Base-by-base conservation (phyloP, 148 eudicot species). In the Rhododendron henanense region DNA sequence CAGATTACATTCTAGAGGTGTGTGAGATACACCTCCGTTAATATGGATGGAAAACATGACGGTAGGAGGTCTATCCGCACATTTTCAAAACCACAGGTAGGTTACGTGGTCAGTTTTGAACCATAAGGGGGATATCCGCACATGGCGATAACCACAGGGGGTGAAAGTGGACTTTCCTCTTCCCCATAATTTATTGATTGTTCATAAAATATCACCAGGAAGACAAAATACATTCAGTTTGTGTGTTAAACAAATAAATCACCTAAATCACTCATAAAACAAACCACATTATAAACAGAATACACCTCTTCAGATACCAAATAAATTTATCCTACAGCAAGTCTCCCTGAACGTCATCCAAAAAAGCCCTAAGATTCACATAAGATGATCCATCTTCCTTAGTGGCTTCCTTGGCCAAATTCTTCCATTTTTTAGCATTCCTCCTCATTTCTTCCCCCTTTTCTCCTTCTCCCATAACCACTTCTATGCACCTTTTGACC, bases 401-500 rank as follows among this genome's bases (percentile, higher is more conserved):
- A 2, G 59, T 16, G 41, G 76, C 76, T 41, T 82, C 84, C 75
- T 19, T 6, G 41, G 75, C 84, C 84, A 82, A 82, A 21, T 61
- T 37, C 75, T 61, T 61, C 84, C 84, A 82, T 41, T 82, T 63
- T 31, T 41, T 41, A 5, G 75, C 84, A 41, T 61, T 82, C 33
- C 10, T 65, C 50, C 55, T 82, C 19, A 82, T n/a, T 63, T 82
- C 53, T 82, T 65, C 51, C 31, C 84, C 75, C 4, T 13, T 63
- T 5, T 82, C 84, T 37, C 37, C 84, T 5, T 9, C 75, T 82
- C 76, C 84, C 75, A 63, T 61, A 6, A 82, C 84, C 75, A 61
- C 13, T 63, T 82, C 75, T 61, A 82, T 82, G 74, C 53, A 82
- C 35, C 75, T 82, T 16, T 25, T 82, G 21, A 82, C 44, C 53